These are phyloP conservation scores for Boletus eberwhitei DNA, from an alignment of 768 basidiomycete genomes.

Conservation along the genomic window DNA sequence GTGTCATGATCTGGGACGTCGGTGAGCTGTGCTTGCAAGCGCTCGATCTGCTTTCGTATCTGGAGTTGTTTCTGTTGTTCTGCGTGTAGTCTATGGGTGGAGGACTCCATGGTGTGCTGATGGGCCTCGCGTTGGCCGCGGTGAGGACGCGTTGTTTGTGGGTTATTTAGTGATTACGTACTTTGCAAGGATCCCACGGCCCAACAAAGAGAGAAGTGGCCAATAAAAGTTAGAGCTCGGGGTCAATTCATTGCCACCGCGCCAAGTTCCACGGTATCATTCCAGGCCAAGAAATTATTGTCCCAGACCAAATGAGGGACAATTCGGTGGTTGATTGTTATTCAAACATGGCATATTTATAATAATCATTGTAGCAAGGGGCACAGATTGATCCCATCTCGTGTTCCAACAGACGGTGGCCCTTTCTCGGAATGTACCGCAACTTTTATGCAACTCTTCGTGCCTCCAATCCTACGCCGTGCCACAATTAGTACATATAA, in stretches of 20 bases:
- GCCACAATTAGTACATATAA: conserved; percentile 28
- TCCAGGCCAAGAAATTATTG: conserved; percentile 2
- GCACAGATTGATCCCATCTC: conserved; percentile 15
- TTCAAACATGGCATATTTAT: conserved; percentile 3
- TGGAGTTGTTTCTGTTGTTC: conserved; percentile 45
- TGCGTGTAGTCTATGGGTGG: conserved; percentile 38
- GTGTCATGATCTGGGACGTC: conserved; percentile 29
- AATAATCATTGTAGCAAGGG: conserved; percentile 8
- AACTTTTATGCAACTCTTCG: conserved; percentile 21
- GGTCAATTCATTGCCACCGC: conserved; percentile 4
- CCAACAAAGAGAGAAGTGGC: neutral
- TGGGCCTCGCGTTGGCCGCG: conserved; percentile 10
- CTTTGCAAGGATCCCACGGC: conserved; percentile 16
- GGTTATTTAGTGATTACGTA: conserved; percentile 15
- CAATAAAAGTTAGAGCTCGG: neutral
- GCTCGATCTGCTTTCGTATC: conserved; percentile 52
- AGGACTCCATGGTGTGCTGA: conserved; percentile 50
- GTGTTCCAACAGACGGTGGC: conserved; percentile 8
- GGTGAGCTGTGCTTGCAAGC: conserved; percentile 52
- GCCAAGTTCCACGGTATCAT: conserved; percentile 6
- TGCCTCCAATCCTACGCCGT: conserved; percentile 23
- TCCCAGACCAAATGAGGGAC: conserved; percentile 1
- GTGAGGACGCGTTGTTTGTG: conserved; percentile 24
- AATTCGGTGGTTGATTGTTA: neutral
- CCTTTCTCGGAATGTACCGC: conserved; percentile 34